phyloP scores from a whole-genome alignment of 2,329 filamentous ascomycete genomes.

The Orbilia oligospora region DNA sequence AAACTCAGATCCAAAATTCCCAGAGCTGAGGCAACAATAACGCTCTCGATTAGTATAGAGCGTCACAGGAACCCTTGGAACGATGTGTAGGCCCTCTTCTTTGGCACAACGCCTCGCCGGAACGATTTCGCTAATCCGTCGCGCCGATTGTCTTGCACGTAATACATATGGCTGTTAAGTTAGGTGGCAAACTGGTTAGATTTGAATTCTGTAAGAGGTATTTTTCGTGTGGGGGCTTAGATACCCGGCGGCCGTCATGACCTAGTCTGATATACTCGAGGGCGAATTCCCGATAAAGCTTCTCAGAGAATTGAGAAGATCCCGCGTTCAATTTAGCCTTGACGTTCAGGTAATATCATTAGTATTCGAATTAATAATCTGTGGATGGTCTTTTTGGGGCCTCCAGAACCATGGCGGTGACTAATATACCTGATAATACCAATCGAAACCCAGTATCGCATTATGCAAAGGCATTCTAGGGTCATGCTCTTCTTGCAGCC shows the following conservation, averaged over 20 bases:
- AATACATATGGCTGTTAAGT: background rate
- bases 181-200: background rate
- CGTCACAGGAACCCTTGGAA: background rate
- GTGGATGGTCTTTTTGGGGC: background rate
- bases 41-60: slow-evolving; percentile 4
- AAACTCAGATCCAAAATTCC: background rate
- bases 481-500: background rate
- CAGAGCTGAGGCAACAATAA: background rate
- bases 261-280: slow-evolving; percentile 1
- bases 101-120: slow-evolving; percentile 1
- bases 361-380: background rate
- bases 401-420: background rate
- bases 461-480: too few relatives aligned
- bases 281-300: background rate
- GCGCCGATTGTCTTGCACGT: background rate
- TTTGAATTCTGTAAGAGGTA: background rate
- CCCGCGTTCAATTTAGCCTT: slow-evolving; percentile 2
- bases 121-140: background rate
- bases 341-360: background rate
- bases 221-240: background rate
- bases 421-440: slow-evolving; percentile 5
- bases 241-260: background rate
- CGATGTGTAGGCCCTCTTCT: background rate
- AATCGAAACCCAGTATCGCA: background rate
- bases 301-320: background rate